Evolutionary conservation across 352 stramenopile species (phyloP).

Genomic region (Phytopythium aichiense): DNA sequence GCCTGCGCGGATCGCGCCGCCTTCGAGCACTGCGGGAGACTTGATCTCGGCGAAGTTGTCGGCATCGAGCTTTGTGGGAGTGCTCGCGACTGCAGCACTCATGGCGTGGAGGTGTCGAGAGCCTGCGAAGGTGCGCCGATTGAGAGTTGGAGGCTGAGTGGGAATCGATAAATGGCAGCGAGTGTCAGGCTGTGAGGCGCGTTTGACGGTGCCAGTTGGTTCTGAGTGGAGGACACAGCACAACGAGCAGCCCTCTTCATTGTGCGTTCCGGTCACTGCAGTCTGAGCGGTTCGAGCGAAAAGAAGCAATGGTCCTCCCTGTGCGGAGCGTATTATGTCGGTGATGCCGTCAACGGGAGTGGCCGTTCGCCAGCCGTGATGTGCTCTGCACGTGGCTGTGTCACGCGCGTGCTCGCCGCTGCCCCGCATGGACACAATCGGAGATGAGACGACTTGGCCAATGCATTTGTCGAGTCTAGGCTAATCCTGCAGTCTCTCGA

Average conservation of each 20-base stretch:
- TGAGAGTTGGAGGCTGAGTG: not conserved
- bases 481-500: not conserved
- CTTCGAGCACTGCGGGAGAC: conserved; percentile 28
- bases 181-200: not conserved
- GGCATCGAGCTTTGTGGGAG: not conserved
- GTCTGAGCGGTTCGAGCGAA: not conserved
- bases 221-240: not conserved
- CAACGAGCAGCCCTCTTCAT: not conserved
- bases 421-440: not conserved
- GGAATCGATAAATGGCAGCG: not conserved
- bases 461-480: not conserved
- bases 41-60: conserved; percentile 26
- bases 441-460: not conserved
- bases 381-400: not conserved
- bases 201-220: not conserved
- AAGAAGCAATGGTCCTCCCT: not conserved
- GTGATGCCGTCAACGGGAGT: not conserved
- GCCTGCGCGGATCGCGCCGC: conserved; percentile 29
- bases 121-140: not conserved
- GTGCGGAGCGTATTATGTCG: conserved; percentile 4
- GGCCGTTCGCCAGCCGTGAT: not conserved
- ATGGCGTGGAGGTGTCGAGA: not conserved
- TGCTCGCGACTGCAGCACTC: not conserved
- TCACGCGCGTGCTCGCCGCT: not conserved
- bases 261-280: not conserved